These are phyloP conservation scores for Cantharellus anzutake DNA, from an alignment of 768 basidiomycete genomes.

Conservation along the genomic window DNA sequence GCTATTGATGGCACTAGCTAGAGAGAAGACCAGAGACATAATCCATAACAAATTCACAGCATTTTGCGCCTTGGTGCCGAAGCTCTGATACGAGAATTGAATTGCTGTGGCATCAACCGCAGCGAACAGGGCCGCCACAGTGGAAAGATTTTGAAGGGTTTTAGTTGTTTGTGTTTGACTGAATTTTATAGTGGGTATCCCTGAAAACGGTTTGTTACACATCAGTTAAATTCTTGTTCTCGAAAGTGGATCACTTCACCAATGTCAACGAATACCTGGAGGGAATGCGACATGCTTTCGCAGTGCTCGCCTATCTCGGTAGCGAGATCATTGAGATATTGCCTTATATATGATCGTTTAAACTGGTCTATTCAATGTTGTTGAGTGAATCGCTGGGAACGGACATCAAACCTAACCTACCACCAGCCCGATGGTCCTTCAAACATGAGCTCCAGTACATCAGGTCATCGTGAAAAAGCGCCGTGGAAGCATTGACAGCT, in stretches of 20 bases:
- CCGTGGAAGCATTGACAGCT: constrained; percentile 45
- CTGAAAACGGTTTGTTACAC: background rate
- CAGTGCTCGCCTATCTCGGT: constrained; percentile 59
- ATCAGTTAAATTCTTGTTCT: background rate
- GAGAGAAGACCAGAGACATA: constrained; percentile 5
- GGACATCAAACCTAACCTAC: constrained; percentile 16
- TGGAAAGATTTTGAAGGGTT: background rate
- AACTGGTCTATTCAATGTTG: constrained; percentile 34
- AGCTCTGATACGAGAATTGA: background rate
- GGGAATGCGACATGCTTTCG: constrained; percentile 42
- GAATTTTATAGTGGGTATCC: background rate
- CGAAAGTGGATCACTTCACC: constrained; percentile 19
- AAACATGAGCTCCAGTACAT: constrained; percentile 66
- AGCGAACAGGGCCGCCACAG: constrained; percentile 6
- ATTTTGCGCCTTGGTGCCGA: background rate
- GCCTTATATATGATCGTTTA: constrained; percentile 46
- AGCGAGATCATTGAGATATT: constrained; percentile 44
- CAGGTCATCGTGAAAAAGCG: constrained; percentile 49
- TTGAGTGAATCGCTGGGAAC: background rate
- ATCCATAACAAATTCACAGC: constrained; percentile 7
- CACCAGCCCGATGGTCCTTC: constrained; percentile 40
- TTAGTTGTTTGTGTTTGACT: background rate
- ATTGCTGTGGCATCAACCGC: constrained; percentile 5
- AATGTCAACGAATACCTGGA: constrained; percentile 61
- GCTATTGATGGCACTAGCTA: constrained; percentile 9